These are phyloP conservation scores for Pichia kluyveri DNA, from an alignment of 805 yeast genomes.

Conservation along the genomic window DNA sequence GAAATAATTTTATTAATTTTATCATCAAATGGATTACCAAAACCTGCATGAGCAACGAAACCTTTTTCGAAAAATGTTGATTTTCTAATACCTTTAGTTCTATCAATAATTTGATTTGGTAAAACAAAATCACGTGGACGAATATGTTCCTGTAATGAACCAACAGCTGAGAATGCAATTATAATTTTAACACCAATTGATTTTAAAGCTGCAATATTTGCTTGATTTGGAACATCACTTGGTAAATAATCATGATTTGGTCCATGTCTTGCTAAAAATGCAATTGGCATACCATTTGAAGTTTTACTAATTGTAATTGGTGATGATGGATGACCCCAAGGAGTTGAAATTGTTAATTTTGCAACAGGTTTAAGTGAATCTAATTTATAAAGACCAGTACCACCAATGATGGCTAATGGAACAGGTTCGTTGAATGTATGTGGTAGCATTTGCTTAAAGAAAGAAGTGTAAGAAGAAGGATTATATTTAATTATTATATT, in stretches of 20 bases:
- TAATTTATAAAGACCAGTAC: slow-evolving; percentile 92
- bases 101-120: slow-evolving; percentile 92
- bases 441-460: slow-evolving; percentile 25
- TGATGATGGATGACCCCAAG: slow-evolving; percentile 96
- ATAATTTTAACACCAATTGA: slow-evolving; percentile 78
- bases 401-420: slow-evolving; percentile 86
- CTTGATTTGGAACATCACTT: slow-evolving; percentile 83
- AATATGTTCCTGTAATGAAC: slow-evolving; percentile 83
- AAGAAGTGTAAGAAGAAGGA: neutral
- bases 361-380: slow-evolving; percentile 82
- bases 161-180: slow-evolving; percentile 92
- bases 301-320: slow-evolving; percentile 88
- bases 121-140: slow-evolving; percentile 94
- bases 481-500: no score
- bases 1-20: slow-evolving; percentile 58
- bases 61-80: slow-evolving; percentile 88
- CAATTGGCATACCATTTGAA: slow-evolving; percentile 68
- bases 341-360: slow-evolving; percentile 71
- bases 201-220: slow-evolving; percentile 94
- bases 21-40: slow-evolving; percentile 92
- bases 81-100: slow-evolving; percentile 91
- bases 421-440: slow-evolving; percentile 56
- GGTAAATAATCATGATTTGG: slow-evolving; percentile 83
- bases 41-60: slow-evolving; percentile 93
- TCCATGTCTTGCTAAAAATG: slow-evolving; percentile 95